Percentiles rank a stretch among this genome's conserved stretches.
These are phyloP conservation scores for Leptodontidium sp. DNA, from an alignment of 2,329 filamentous ascomycete species.

Conservation along the genomic window DNA sequence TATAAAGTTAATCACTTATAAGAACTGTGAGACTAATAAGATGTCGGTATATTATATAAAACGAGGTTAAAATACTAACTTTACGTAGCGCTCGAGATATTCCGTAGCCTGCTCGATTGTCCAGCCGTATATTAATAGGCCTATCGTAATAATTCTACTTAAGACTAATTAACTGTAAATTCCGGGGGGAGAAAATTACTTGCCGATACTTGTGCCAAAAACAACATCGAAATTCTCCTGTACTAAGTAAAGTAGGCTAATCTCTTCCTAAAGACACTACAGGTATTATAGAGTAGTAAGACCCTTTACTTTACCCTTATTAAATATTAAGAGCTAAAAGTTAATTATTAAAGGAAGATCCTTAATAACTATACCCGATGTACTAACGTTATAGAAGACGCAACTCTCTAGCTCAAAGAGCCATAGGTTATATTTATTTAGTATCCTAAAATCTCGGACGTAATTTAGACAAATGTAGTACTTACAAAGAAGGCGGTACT, in stretches of 20 bases:
- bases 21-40: background rate
- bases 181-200: background rate
- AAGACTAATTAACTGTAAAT: background rate
- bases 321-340: background rate
- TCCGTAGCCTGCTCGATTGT: conserved; percentile 2
- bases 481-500: background rate
- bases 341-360: background rate
- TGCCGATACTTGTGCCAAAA: conserved; percentile 1
- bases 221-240: too few relatives aligned
- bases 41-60: conserved; percentile 1
- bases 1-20: conserved; percentile 8
- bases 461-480: background rate
- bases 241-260: too few relatives aligned
- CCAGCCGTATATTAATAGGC: conserved; percentile 1
- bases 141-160: background rate
- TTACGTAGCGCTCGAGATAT: conserved; percentile 4
- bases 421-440: conserved; percentile 1
- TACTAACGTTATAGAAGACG: too few relatives aligned
- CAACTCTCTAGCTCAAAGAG: background rate
- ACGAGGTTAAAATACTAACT: conserved; percentile 8
- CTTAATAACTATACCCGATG: background rate
- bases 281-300: conserved; percentile 6
- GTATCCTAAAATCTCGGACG: background rate
- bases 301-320: background rate
- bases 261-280: too few relatives aligned